Base-by-base conservation (phyloP, 371 early-diverging fungal species). In the Smittium mucronatum region DNA sequence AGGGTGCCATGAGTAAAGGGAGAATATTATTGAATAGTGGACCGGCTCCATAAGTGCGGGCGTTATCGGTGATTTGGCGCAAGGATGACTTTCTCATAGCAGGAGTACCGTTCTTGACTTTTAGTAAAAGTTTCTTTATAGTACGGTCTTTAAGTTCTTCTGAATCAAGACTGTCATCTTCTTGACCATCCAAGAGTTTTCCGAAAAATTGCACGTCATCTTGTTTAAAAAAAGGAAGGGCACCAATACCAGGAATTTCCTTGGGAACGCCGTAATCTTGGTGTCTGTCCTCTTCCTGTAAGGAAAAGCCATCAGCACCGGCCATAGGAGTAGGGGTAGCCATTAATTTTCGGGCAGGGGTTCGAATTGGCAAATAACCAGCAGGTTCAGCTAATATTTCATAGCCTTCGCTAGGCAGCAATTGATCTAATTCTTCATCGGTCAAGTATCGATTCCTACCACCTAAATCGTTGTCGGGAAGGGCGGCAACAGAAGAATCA, bases 161-260 rank as follows among this genome's bases (percentile, higher is more conserved):
- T 1, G 89, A 82, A 1, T 89, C 84, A 81, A 97, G 78, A 57
- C 85, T 81, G n/a, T 83, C 81, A 69, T 97, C 97, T 71, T 90
- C 90, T 66, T 88, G 83, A 32, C 91, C 89, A 36, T 92, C 92
- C 60, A 96, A 73, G 47, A 98, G 78, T 76, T 90, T 93, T 59
- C 93, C 95, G 79, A 98, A 98, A 73, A 91, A 90, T 78, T 97
- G 93, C 90, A 93, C 89, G 79, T 98, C 98, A 73, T 95, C 97
- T 59, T 89, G 90, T 79, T 94, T 96, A 81, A 98, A 92, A 74
- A 91, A 91, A 2, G 95, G 93, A n/a, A 98, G 82, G 16, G 85
- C 83, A 0, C 89, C 93, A 16, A 94, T 87, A 33, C 96, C 97
- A 28, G 95, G 92, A 61, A 94, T 89, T 69, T 94, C 94, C 17